Conservation (phyloP, 768 basidiomycete species). For the Pholiota microspora region DNA sequence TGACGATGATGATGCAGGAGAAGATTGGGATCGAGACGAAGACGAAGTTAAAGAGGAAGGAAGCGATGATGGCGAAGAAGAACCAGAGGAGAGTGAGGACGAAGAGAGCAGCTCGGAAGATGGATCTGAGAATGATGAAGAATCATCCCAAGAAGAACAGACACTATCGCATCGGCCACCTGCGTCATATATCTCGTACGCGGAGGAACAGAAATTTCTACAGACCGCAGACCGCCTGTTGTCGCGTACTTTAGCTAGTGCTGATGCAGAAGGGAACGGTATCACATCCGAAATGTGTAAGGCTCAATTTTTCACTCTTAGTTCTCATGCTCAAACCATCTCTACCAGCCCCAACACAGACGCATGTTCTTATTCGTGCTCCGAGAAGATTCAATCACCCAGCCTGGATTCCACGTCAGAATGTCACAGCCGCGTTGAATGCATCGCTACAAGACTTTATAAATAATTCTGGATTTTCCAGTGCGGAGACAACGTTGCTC, state of each 20-base stretch:
- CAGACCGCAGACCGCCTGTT: constrained; percentile 34
- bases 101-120: too few relatives aligned
- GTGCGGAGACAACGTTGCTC: background rate
- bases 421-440: constrained; percentile 36
- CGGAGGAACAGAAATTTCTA: constrained; percentile 30
- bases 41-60: constrained; percentile 19
- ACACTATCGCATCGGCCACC: constrained; percentile 7
- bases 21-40: constrained; percentile 15
- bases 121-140: background rate
- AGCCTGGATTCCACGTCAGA: constrained; percentile 47
- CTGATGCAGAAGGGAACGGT: constrained; percentile 31
- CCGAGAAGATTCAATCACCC: constrained; percentile 46
- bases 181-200: constrained; percentile 21
- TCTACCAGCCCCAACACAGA: constrained; percentile 41
- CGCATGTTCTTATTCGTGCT: constrained; percentile 44
- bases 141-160: too few relatives aligned
- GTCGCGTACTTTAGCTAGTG: constrained; percentile 33
- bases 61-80: constrained; percentile 18
- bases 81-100: constrained; percentile 7
- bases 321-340: background rate
- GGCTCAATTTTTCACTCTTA: background rate
- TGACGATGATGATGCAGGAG: constrained; percentile 17
- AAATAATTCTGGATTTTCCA: constrained; percentile 26
- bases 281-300: constrained; percentile 36
- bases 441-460: constrained; percentile 38